Evolutionary conservation across 306 rosid species (phyloP), one percentile per base, ranked within the genome.

Genomic region (Prunus kanzakura): DNA sequence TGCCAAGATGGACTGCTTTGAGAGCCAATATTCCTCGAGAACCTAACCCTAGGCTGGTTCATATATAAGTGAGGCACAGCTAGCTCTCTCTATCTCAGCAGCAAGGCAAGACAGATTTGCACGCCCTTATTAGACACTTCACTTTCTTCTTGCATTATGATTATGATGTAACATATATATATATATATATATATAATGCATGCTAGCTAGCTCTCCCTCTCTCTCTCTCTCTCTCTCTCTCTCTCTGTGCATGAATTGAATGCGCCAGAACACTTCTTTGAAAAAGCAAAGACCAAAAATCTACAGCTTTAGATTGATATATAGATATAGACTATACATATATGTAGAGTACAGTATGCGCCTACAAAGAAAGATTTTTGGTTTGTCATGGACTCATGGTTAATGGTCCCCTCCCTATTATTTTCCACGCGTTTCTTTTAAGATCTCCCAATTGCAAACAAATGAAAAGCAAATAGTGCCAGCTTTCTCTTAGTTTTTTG

Each of bases 1-100:
- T 4, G 29, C 6, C 23, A 56, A 13, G 6, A 20, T 20, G 15
- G 29, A 20, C 29, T 56, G 35, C 72, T 64, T 75, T 75, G 72
- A 75, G 54, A 75, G 54, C 27, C n/a, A 4, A 16, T 38, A 38
- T 38, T 6, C 64, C 74, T 76, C 67, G 80, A 67, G 67, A 57
- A 43, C 27, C 57, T 38, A 35, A 76, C 67, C 65, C 43, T 6
- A 15, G n/a, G 25, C 67, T 12, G 56, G 47, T 38, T 38, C 43
- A 8, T 58, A 4, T 16, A 13, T 1, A 12, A 29, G 23, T 60
- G 35, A 25, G 22, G 13, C 43, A 41, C 54, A 35, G 30, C 52
- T 56, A 15, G 64, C 64, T 60, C 27, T 25, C 64, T 25, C 64
- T 2, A 27, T 30, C 10, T 8, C 8, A 25, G 64, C 61, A 71